Evolutionary conservation across 306 rosid species (phyloP).

Genomic region (Vigna hirtella): DNA sequence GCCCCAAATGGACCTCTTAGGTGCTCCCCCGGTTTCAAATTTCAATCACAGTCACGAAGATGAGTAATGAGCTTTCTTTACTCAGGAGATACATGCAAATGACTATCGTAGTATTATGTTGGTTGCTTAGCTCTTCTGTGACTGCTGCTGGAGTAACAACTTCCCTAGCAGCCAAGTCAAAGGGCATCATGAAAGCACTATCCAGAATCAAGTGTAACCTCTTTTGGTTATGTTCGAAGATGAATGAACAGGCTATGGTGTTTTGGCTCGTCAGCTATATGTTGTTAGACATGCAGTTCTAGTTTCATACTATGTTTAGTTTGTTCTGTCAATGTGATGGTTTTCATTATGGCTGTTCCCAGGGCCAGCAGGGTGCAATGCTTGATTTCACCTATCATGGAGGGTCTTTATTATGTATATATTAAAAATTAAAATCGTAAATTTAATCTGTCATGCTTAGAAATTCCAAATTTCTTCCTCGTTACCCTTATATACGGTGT

Average conservation of each 20-base stretch:
- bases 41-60: slow-evolving; percentile 43
- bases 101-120: slow-evolving; percentile 6
- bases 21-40: slow-evolving; percentile 40
- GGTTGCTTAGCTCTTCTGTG: slow-evolving; percentile 42
- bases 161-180: slow-evolving; percentile 19
- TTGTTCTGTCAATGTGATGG: slow-evolving; percentile 9
- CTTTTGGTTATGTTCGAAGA: slow-evolving; percentile 38
- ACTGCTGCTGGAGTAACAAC: slow-evolving; percentile 36
- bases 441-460: slow-evolving; percentile 22
- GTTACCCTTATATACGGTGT: not conserved
- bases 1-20: slow-evolving; percentile 37
- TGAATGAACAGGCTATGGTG: slow-evolving; percentile 22
- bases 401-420: slow-evolving; percentile 19
- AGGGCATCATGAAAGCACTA: slow-evolving; percentile 31
- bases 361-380: slow-evolving; percentile 16
- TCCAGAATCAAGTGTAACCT: slow-evolving; percentile 35
- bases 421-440: not conserved
- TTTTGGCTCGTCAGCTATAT: slow-evolving; percentile 21
- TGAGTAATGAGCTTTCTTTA: slow-evolving; percentile 40
- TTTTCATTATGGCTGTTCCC: slow-evolving; percentile 32
- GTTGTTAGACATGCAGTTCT: slow-evolving; percentile 24
- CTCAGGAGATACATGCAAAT: slow-evolving; percentile 42
- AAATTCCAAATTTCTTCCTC: not conserved
- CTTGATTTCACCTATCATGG: slow-evolving; percentile 29
- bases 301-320: slow-evolving; percentile 17